Base-by-base conservation (phyloP, 2,329 filamentous ascomycete genomes). In the Aureobasidium musti region DNA sequence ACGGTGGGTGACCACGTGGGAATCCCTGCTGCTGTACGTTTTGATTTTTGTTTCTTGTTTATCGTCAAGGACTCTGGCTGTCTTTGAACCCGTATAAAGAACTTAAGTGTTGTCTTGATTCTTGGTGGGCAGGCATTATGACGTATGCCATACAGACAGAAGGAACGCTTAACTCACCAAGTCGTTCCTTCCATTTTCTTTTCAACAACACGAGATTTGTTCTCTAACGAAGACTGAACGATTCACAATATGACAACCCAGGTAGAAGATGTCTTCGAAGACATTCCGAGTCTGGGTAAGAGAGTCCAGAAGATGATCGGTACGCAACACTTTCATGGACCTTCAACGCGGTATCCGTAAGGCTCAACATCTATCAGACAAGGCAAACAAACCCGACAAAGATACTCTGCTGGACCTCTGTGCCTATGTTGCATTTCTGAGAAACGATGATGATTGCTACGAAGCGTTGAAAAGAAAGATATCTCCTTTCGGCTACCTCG, bases 231-330 rank as follows among this genome's bases (percentile, higher is more conserved):
- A 30, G 30, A 7, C 30, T 30, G 30, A 7, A 30, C 30, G 30
- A 23, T 47, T n/a, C 23, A 10, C 19, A n/a, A 47, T 11, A 74
- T 0, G 76, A 78, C 2, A 8, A 33, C 23, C 7, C 49, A 52
- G 23, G 49, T 52, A 28, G 49, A 52, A 52, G 49, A 52, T 14
- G 49, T 52, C 11, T 52, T 52, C 17, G 23, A 52, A 26, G 49
- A 33, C 10, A 52, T 52, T 23, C 49, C 49, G 21, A 52, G 49
- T 33, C 17, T 30, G 28, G 49, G 49, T 8, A 52, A 52, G 23
- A 23, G 49, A 7, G 49, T 30, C 11, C 49, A 52, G 49, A 52
- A 52, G 17, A 33, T 52, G 49, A 30, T 52, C 13, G 49, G 23
- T 30, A 52, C 14, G 23, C 17, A 28, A 17, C 17, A 14, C n/a